Evolutionary conservation across 768 basidiomycete species (phyloP).

Genomic region (Collybia sp.): DNA sequence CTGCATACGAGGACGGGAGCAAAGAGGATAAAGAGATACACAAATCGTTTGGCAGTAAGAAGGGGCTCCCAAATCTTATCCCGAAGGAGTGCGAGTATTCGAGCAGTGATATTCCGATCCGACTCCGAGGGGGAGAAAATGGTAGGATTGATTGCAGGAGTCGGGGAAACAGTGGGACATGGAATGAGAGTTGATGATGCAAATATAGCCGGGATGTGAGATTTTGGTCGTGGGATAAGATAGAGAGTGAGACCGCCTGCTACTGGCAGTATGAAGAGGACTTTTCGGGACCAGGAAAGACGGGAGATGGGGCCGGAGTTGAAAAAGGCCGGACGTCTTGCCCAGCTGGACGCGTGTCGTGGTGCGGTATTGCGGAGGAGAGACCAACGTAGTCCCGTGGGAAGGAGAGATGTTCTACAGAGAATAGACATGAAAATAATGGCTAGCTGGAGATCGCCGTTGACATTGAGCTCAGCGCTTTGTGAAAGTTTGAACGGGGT

Average conservation of each 20-base stretch:
- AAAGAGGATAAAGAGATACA: conserved; percentile 80
- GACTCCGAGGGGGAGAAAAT: conserved; percentile 72
- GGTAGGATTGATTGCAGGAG: conserved; percentile 18
- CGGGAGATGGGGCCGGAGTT: conserved; percentile 23
- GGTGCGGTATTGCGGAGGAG: conserved; percentile 8
- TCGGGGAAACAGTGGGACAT: conserved; percentile 17
- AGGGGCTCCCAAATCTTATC: conserved; percentile 79
- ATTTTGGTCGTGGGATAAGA: conserved; percentile 36
- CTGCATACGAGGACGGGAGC: conserved; percentile 78
- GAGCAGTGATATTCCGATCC: conserved; percentile 37
- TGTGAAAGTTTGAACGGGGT: no score
- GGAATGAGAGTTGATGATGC: conserved; percentile 43
- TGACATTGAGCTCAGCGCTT: not conserved
- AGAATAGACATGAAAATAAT: conserved; percentile 6
- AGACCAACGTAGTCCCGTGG: conserved; percentile 18
- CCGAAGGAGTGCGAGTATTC: conserved; percentile 44
- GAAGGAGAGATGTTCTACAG: conserved; percentile 16
- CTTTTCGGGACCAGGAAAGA: conserved; percentile 21
- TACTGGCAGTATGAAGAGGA: conserved; percentile 54
- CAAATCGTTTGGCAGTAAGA: conserved; percentile 76
- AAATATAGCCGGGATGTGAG: conserved; percentile 43
- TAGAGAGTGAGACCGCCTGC: conserved; percentile 51
- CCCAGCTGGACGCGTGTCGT: conserved; percentile 11
- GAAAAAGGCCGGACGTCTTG: conserved; percentile 29
- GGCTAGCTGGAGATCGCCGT: conserved; percentile 3